phyloP scores from a whole-genome alignment of 352 stramenopile genomes.

The Globisporangium cederbergense region DNA sequence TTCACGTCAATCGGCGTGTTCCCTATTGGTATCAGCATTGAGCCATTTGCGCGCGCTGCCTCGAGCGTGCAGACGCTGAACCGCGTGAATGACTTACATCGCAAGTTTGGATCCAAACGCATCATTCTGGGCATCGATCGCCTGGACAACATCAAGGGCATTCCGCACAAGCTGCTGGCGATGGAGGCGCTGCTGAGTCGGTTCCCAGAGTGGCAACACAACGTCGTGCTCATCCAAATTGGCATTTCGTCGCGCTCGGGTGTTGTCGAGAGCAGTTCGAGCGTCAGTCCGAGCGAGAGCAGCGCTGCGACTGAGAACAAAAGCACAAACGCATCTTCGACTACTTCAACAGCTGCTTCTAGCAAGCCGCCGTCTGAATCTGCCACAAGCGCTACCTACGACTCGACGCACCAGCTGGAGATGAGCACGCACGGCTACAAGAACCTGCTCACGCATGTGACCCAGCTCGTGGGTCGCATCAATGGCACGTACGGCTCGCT shows the following conservation, averaged over 20 bases:
- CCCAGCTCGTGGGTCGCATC: constrained; percentile 87
- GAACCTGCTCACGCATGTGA: constrained; percentile 74
- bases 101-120: constrained; percentile 75
- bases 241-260: constrained; percentile 88
- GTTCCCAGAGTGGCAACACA: constrained; percentile 91
- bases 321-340: constrained; percentile 8
- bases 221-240: constrained; percentile 95
- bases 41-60: constrained; percentile 68
- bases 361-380: constrained; percentile 9
- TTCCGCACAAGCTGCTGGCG: constrained; percentile 85
- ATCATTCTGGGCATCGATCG: constrained; percentile 84
- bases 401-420: constrained; percentile 59
- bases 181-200: constrained; percentile 84
- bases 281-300: neutral
- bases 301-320: constrained; percentile 14
- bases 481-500: constrained; percentile 86
- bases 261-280: constrained; percentile 30
- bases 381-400: constrained; percentile 21
- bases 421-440: constrained; percentile 77
- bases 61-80: constrained; percentile 54
- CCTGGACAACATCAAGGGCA: constrained; percentile 89
- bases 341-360: neutral
- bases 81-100: constrained; percentile 66
- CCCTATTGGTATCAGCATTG: constrained; percentile 83
- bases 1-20: constrained; percentile 88